Percentiles rank a stretch among this genome's conserved stretches.
Conservation (phyloP, 768 basidiomycete species). For the Daedalea quercina region DNA sequence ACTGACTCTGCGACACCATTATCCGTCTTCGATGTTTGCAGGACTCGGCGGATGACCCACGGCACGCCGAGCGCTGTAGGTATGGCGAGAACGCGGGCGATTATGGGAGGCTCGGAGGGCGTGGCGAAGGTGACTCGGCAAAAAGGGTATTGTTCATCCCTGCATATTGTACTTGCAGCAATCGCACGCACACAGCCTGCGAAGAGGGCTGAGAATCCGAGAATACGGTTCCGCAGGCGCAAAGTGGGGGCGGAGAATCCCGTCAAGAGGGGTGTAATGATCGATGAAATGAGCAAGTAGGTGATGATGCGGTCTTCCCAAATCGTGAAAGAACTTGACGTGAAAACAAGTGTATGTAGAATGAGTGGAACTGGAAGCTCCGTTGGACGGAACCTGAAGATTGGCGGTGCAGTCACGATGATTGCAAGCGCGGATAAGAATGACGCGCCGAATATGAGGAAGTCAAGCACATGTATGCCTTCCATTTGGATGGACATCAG, state of each 20-base stretch:
- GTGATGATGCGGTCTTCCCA: conserved; percentile 89
- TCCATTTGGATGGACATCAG: conserved; percentile 29
- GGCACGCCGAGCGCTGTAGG: conserved; percentile 55
- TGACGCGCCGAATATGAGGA: conserved; percentile 40
- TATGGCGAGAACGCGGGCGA: conserved; percentile 53
- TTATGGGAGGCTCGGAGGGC: conserved; percentile 57
- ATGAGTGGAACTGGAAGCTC: conserved; percentile 47
- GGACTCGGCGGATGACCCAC: conserved; percentile 42
- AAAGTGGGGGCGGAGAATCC: conserved; percentile 63
- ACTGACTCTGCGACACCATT: conserved; percentile 63
- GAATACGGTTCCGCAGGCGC: conserved; percentile 67
- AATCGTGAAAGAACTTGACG: conserved; percentile 94
- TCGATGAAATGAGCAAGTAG: conserved; percentile 64
- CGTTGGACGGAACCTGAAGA: conserved; percentile 16
- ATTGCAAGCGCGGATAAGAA: conserved; percentile 41
- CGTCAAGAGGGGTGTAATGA: conserved; percentile 51
- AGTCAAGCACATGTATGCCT: conserved; percentile 44
- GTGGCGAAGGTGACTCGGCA: conserved; percentile 89
- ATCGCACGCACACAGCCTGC: conserved; percentile 69
- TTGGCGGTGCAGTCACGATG: conserved; percentile 34
- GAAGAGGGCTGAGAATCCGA: conserved; percentile 63
- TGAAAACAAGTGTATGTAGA: conserved; percentile 70
- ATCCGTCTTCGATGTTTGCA: conserved; percentile 67
- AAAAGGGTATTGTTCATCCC: conserved; percentile 90
- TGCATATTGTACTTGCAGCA: conserved; percentile 77